Percentiles rank a stretch among this genome's conserved stretches.
These are phyloP conservation scores for Geum urbanum DNA, from an alignment of 306 rosid genomes.

Conservation along the genomic window DNA sequence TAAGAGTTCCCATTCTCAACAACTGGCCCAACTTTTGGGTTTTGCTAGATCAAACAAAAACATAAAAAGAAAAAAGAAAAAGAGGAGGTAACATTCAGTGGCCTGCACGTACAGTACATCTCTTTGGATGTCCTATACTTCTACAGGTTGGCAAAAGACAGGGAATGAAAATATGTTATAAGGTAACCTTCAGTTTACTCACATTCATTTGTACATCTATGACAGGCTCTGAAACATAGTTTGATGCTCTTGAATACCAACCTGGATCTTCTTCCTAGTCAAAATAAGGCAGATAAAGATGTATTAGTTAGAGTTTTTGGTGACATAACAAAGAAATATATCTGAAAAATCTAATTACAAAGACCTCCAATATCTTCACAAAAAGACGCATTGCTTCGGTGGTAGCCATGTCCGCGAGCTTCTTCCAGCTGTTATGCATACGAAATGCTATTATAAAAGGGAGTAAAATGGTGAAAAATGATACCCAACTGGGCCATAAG, in stretches of 20 bases:
- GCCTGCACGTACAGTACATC: not conserved
- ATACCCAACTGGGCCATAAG: not conserved
- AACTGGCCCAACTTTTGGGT: slow-evolving; percentile 58
- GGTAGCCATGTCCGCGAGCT: slow-evolving; percentile 80
- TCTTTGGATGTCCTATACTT: not conserved
- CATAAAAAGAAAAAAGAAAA: slow-evolving; percentile 14
- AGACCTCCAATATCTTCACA: slow-evolving; percentile 95
- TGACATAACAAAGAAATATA: slow-evolving; percentile 18
- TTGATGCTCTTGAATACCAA: slow-evolving; percentile 92
- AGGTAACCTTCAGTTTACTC: slow-evolving; percentile 33
- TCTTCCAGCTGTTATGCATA: slow-evolving; percentile 73
- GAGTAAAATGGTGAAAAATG: not conserved
- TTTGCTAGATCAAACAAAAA: slow-evolving; percentile 45
- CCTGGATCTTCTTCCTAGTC: slow-evolving; percentile 92
- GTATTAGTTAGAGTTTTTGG: slow-evolving; percentile 26
- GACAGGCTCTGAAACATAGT: slow-evolving; percentile 68
- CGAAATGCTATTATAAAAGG: slow-evolving; percentile 17
- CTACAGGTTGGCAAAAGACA: not conserved
- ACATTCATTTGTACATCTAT: slow-evolving; percentile 81
- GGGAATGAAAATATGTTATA: not conserved
- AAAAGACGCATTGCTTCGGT: slow-evolving; percentile 97
- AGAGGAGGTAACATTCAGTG: not conserved
- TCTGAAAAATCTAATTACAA: slow-evolving; percentile 7
- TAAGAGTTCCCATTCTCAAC: slow-evolving; percentile 63
- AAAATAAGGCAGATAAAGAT: slow-evolving; percentile 18